Conservation (phyloP, 768 basidiomycete genomes). For the Lactarius hatsudake region DNA sequence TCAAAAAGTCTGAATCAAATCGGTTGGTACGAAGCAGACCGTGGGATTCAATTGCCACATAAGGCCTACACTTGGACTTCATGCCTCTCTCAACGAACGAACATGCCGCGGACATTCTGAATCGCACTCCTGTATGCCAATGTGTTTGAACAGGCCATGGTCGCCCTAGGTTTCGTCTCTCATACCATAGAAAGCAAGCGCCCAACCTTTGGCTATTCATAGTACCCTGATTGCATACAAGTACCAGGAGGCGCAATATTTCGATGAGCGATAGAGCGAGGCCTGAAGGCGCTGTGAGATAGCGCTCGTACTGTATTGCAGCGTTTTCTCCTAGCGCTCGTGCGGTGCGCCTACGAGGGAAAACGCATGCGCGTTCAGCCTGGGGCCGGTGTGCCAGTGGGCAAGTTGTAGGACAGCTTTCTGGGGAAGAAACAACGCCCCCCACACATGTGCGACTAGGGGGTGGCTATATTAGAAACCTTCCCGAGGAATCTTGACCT, state of each 20-base stretch:
- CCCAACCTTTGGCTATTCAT: neutral
- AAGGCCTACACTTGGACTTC: too few relatives aligned
- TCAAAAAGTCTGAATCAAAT: too few relatives aligned
- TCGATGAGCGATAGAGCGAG: neutral
- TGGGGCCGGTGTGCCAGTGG: neutral
- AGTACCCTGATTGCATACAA: neutral
- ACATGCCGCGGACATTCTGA: neutral
- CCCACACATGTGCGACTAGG: neutral
- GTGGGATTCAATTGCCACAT: too few relatives aligned
- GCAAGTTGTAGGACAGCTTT: neutral
- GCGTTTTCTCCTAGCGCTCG: neutral
- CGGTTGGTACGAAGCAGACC: too few relatives aligned
- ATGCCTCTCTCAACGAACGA: neutral
- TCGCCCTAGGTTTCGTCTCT: too few relatives aligned
- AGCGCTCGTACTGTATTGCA: neutral
- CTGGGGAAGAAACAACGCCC: neutral
- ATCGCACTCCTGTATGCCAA: too few relatives aligned
- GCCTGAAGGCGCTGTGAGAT: neutral
- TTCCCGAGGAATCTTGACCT: neutral
- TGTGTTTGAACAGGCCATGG: too few relatives aligned
- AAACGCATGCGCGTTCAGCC: neutral
- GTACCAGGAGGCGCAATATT: neutral
- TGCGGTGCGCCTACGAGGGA: neutral
- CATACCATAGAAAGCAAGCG: neutral
- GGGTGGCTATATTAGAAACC: neutral